Evolutionary conservation across 768 basidiomycete species (phyloP), one percentile per base, ranked within the genome.

Genomic region (Phallus indusiatus): DNA sequence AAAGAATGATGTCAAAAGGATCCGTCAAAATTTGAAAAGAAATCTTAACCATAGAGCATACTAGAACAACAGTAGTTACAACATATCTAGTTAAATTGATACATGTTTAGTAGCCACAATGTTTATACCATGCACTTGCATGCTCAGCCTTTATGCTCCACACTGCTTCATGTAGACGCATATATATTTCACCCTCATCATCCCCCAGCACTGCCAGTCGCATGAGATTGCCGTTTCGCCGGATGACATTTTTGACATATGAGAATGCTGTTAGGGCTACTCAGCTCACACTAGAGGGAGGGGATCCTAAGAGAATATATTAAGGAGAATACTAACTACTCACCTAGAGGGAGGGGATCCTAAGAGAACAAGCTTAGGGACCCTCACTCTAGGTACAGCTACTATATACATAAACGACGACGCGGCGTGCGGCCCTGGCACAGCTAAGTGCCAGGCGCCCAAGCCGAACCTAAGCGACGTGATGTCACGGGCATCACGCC

Each of bases 191-290:
- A 10, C 54, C 36, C 50, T 68, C 61, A 60, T 67, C 64, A 1
- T 55, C 28, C 11, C 22, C 57, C 17, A 34, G 4, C 54, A 63
- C 56, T n/a, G 65, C 63, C 1, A 58, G 60, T 14, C 52, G 48
- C 5, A 52, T 53, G n/a, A 65, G 54, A 14, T 60, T 62, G 1
- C 68, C 61, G 28, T 64, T 57, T 8, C 56, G 51, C 1, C 64
- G 58, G 1, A 70, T 58, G 53, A 63, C 61, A 6, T 65, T 56
- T 37, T 71, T 70, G 59, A 71, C 69, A 1, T 62, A 53, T 0
- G 66, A 71, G 47, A n/a, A n/a, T n/a, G n/a, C n/a, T n/a, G n/a
- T n/a, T n/a, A n/a, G n/a, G n/a, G n/a, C n/a, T n/a, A 70, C n/a
- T n/a, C n/a, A n/a, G n/a, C n/a, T n/a, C n/a, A n/a, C n/a, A n/a